Evolutionary conservation across 331 rosid species (phyloP).

Genomic region (Cucumis variabilis): DNA sequence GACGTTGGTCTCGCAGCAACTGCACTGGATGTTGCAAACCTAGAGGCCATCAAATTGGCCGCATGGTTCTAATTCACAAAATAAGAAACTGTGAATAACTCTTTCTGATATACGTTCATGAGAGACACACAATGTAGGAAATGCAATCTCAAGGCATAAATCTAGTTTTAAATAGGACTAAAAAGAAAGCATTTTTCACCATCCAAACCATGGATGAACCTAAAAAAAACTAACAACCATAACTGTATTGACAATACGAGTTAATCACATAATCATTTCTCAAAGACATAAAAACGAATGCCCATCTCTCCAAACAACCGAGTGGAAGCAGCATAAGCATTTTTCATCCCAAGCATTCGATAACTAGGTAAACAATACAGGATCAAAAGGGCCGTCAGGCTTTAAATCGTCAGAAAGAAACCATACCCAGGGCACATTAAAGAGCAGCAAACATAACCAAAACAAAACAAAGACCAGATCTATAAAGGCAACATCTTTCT

Average conservation of each 20-base stretch:
- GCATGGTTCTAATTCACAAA: conserved; percentile 55
- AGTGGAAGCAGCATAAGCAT: background rate
- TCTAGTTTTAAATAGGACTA: background rate
- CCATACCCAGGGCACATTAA: background rate
- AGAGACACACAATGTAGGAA: background rate
- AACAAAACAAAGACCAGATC: conserved; percentile 33
- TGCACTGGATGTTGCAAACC: conserved; percentile 66
- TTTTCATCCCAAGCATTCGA: background rate
- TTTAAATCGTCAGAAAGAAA: background rate
- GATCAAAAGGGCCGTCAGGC: background rate
- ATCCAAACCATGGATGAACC: conserved; percentile 12
- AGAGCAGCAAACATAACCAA: background rate
- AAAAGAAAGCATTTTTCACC: background rate
- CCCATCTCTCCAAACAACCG: background rate
- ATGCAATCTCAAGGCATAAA: background rate
- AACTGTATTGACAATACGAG: background rate
- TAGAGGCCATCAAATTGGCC: conserved; percentile 54
- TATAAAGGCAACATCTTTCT: background rate
- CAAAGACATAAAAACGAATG: background rate
- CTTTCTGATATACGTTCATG: background rate
- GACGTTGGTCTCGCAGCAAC: conserved; percentile 61
- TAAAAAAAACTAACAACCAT: background rate
- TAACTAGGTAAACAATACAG: background rate
- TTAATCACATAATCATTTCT: background rate
- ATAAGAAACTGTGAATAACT: too few relatives aligned